Evolutionary conservation across 768 basidiomycete species (phyloP), one percentile per base, ranked within the genome.

Genomic region (Leccinum disarticulatum): DNA sequence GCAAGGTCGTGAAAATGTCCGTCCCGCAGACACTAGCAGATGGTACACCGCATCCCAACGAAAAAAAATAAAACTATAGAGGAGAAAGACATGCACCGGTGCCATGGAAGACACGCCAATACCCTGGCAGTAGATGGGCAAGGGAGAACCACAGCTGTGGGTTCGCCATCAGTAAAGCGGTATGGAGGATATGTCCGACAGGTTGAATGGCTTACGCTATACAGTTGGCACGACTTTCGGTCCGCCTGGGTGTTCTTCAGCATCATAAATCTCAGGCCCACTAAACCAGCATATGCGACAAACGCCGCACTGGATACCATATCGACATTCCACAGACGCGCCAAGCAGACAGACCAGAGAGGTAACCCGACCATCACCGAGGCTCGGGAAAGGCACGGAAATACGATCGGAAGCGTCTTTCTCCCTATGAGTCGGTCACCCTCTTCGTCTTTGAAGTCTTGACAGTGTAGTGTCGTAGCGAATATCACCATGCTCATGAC

Each of bases 401-500:
- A 72, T 13, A 73, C 73, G 58, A 82, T 79, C 3, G 82, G 81
- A 1, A 82, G 59, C 0, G 81, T 83, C 9, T 68, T 61, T 28
- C 81, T 69, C 4, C 78, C 78, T 11, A 72, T 68, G 13, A 69
- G 58, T 1, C 65, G 61, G 54, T 82, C 82, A 9, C 81, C 81
- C 17, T 76, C 74, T 36, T 74, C 66, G 52, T 83, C 82, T 52
- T 77, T 72, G 57, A 74, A 77, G 51, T 76, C 74, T 52, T 75
- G 70, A 35, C 68, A 68, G 30, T 71, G 66, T 11, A 77, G 68
- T 1, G 77, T 79, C 10, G 76, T 77, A 2, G 71, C 55, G 35
- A 76, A 75, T n/a, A 79, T 62, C 17, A 65, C 61, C 41, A 70
- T 64, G 35, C 72, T 79, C 53, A 70, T 58, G 5, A 61, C 56